phyloP scores from a whole-genome alignment of 2,329 filamentous ascomycete species.

The Diaporthe batatas region DNA sequence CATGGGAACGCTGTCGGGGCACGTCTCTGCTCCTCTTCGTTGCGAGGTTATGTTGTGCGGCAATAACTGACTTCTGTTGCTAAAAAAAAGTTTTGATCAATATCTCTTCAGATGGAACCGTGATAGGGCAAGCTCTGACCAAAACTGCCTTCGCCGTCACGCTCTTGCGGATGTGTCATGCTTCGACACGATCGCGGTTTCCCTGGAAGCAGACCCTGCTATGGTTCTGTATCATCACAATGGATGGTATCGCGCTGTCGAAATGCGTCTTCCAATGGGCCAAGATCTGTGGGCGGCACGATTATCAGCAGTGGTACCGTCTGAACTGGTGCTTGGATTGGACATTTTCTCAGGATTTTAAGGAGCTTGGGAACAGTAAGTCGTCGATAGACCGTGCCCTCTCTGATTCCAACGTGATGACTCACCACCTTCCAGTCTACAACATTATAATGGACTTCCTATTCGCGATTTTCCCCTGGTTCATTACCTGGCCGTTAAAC shows the following conservation, averaged over 20 bases:
- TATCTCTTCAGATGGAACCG: constrained; percentile 53
- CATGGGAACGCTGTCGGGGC: not conserved
- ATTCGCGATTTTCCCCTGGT: constrained; percentile 64
- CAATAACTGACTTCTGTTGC: not conserved
- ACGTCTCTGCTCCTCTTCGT: not conserved
- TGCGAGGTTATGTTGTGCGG: not conserved
- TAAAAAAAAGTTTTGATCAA: constrained; percentile 58
- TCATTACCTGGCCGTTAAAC: constrained; percentile 61
- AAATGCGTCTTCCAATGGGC: constrained; percentile 65
- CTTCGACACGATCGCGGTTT: constrained; percentile 46
- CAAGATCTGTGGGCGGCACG: constrained; percentile 57
- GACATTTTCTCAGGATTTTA: constrained; percentile 58
- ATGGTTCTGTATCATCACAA: constrained; percentile 63
- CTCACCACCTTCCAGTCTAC: constrained; percentile 54
- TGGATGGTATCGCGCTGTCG: constrained; percentile 62
- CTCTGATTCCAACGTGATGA: not conserved
- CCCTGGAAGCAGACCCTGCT: constrained; percentile 58
- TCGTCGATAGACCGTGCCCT: not conserved
- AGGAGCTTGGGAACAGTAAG: constrained; percentile 65
- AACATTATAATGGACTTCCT: constrained; percentile 68
- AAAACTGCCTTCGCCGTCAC: constrained; percentile 56
- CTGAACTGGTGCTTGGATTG: constrained; percentile 57
- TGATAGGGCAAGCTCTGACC: constrained; percentile 53
- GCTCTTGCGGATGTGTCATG: constrained; percentile 54
- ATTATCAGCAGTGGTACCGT: constrained; percentile 62